Evolutionary conservation across 805 yeast genomes (phyloP).

Genomic region (Monosporozyma servazzii): DNA sequence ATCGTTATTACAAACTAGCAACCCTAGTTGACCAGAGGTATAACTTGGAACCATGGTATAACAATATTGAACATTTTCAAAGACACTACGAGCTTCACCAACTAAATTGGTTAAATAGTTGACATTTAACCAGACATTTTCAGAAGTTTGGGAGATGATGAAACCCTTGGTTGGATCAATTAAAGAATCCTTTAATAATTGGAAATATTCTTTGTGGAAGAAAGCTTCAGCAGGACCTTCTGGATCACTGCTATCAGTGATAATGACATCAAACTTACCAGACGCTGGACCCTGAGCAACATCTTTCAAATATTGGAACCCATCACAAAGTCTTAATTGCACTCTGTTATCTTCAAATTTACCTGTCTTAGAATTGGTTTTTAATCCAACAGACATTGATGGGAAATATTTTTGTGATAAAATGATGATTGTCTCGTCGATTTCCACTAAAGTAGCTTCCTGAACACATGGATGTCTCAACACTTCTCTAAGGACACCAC

Average conservation of each 20-base stretch:
- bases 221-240: slow-evolving; percentile 93
- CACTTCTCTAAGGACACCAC: slow-evolving; percentile 86
- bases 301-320: slow-evolving; percentile 62
- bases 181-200: slow-evolving; percentile 54
- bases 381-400: slow-evolving; percentile 58
- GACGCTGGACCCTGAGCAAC: slow-evolving; percentile 10
- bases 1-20: slow-evolving; percentile 62
- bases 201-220: slow-evolving; percentile 70
- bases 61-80: slow-evolving; percentile 53
- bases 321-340: slow-evolving; percentile 64
- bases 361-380: background rate
- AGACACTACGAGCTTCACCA: slow-evolving; percentile 43
- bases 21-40: slow-evolving; percentile 81
- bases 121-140: slow-evolving; percentile 68
- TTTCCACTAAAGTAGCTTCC: slow-evolving; percentile 72
- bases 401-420: slow-evolving; percentile 67
- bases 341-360: slow-evolving; percentile 47
- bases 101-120: slow-evolving; percentile 41
- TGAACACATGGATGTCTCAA: slow-evolving; percentile 63
- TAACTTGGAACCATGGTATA: slow-evolving; percentile 82
- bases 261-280: slow-evolving; percentile 64
- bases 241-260: slow-evolving; percentile 90
- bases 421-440: slow-evolving; percentile 73
- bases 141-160: slow-evolving; percentile 71
- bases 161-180: slow-evolving; percentile 40